Percentiles rank a stretch among this genome's conserved stretches.
phyloP scores from a whole-genome alignment of 257 asterid species.

The Avicennia marina region DNA sequence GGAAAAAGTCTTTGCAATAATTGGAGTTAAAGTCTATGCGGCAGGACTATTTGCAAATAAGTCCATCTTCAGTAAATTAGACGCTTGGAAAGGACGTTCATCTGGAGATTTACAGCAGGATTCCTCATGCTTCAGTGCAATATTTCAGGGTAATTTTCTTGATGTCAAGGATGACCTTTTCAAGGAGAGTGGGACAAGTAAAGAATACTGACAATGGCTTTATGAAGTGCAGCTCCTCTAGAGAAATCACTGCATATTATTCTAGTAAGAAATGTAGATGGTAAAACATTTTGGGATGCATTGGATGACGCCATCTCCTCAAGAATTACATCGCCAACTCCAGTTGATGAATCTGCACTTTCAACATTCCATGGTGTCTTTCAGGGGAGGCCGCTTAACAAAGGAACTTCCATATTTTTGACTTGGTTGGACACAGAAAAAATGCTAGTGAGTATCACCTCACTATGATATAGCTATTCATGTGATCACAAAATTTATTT shows the following conservation, averaged over 20 bases:
- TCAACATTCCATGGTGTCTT: conserved; percentile 57
- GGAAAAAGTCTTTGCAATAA: conserved; percentile 78
- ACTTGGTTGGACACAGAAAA: conserved; percentile 79
- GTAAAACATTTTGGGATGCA: conserved; percentile 94
- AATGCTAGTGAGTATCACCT: conserved; percentile 61
- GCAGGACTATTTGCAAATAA: conserved; percentile 65
- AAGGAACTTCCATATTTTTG: conserved; percentile 74
- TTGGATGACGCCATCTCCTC: conserved; percentile 82
- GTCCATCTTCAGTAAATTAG: conserved; percentile 45
- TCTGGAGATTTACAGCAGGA: conserved; percentile 54
- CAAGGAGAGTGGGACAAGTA: conserved; percentile 6
- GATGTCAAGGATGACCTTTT: neutral
- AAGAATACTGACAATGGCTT: conserved; percentile 8
- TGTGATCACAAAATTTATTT: neutral
- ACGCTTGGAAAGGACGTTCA: conserved; percentile 64
- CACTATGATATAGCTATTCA: neutral
- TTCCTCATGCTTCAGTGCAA: conserved; percentile 47
- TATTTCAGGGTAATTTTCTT: conserved; percentile 50
- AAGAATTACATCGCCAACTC: conserved; percentile 58
- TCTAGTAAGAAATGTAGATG: conserved; percentile 85
- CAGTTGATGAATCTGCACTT: conserved; percentile 64
- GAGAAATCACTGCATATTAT: conserved; percentile 79
- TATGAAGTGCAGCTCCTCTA: conserved; percentile 55
- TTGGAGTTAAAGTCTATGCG: conserved; percentile 91
- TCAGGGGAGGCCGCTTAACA: conserved; percentile 67